Base-by-base conservation (phyloP, 208 protist species). In the Leishmania turanica region DNA sequence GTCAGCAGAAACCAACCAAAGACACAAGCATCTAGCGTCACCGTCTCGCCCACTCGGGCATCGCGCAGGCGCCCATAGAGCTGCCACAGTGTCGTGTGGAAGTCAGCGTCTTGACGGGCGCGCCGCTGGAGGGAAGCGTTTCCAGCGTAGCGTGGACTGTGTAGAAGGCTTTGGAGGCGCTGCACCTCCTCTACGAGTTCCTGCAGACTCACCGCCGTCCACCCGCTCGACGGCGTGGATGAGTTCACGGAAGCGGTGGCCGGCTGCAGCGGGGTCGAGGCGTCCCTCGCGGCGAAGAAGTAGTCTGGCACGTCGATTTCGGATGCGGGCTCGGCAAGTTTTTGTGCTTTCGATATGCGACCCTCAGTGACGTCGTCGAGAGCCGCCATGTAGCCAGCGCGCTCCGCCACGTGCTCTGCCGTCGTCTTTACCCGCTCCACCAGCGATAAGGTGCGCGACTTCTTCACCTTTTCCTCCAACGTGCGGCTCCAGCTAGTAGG, bases 401-500 rank as follows among this genome's bases (percentile, higher is more conserved):
- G 62, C 64, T 92, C 89, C 27, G 64, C 82, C 34, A 79, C 77
- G 34, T 80, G 84, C 60, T 96, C 88, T n/a, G 89, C 78, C 27
- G 87, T 31, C 21, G 70, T n/a, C 17, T 75, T 77, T 54, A 96
- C 64, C 21, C 93, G 91, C 66, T 93, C 87, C 13, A 93, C 71
- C 3, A 96, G 40, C 0, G 81, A 72, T 5, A 93, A 78, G n/a
- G 62, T 73, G 40, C 75, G 51, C 45, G 89, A 40, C 60, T 85
- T 31, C 76, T 93, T 93, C 34, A 75, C 75, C 78, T 90, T 89
- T 66, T 91, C 89, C 68, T 87, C 85, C 37, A 95, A 75, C 21
- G 62, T 31, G 40, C 93, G 85, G 65, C 92, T 95, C 93, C 91
- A 95, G 75, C 83, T 91, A 2, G 87, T 89, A 0, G 94, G 94